phyloP scores from a whole-genome alignment of 495 filamentous ascomycete genomes.

The Aspergillus incahuasiensis region DNA sequence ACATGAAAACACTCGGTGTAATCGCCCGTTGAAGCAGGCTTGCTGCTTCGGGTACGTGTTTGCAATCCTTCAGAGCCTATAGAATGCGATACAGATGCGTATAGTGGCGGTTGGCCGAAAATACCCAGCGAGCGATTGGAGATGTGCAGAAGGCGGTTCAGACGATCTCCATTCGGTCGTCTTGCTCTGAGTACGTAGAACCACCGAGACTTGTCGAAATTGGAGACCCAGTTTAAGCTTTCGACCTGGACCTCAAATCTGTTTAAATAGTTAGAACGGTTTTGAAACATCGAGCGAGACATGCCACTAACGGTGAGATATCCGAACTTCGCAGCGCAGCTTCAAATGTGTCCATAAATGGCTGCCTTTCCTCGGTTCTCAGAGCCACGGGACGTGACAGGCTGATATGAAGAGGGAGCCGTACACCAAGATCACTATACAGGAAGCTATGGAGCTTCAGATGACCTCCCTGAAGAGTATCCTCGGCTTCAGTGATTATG shows the following conservation, averaged over 20 bases:
- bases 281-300: neutral
- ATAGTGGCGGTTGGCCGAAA: conserved; percentile 71
- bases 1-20: conserved; percentile 65
- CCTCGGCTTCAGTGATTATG: conserved; percentile 44
- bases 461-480: conserved; percentile 4
- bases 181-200: conserved; percentile 72
- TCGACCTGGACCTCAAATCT: conserved; percentile 50
- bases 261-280: neutral
- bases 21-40: conserved; percentile 21
- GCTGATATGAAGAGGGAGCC: conserved; percentile 85
- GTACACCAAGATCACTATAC: conserved; percentile 67
- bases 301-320: conserved; percentile 41
- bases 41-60: neutral
- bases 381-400: conserved; percentile 73
- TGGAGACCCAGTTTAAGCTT: conserved; percentile 62
- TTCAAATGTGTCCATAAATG: conserved; percentile 48
- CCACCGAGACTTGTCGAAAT: conserved; percentile 72
- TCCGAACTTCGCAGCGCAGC: conserved; percentile 34
- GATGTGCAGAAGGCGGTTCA: conserved; percentile 58
- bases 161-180: conserved; percentile 44
- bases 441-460: conserved; percentile 55
- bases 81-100: conserved; percentile 31
- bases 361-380: conserved; percentile 56
- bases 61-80: neutral
- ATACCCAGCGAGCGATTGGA: conserved; percentile 57